Evolutionary conservation across 2,329 filamentous ascomycete genomes (phyloP).

Genomic region (Exophiala xenobiotica): DNA sequence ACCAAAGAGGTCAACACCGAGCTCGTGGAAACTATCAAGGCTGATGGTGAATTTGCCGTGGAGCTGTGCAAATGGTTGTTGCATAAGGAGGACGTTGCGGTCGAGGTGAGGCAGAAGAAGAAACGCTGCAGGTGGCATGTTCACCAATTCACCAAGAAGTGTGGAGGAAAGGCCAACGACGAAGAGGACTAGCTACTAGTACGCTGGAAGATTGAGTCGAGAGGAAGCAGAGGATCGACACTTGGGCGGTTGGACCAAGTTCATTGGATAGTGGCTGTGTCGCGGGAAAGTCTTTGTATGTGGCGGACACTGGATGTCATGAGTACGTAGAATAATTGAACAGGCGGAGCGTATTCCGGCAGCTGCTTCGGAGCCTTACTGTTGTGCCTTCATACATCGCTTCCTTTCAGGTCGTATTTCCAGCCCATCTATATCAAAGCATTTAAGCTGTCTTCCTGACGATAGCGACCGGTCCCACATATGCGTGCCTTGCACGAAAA

Average conservation of each 20-base stretch:
- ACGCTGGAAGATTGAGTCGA: background rate
- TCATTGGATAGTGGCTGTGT: background rate
- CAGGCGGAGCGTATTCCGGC: too few relatives aligned
- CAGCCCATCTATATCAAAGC: too few relatives aligned
- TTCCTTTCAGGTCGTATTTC: too few relatives aligned
- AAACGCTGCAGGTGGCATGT: slow-evolving; percentile 1
- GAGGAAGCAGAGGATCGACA: background rate
- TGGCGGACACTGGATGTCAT: too few relatives aligned
- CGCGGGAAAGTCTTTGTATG: background rate
- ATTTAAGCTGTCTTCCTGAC: too few relatives aligned
- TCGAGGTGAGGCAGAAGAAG: background rate
- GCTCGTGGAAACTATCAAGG: background rate
- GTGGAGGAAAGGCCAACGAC: background rate
- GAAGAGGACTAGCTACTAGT: background rate
- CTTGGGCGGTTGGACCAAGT: too few relatives aligned
- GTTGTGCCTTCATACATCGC: too few relatives aligned
- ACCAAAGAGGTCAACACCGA: background rate
- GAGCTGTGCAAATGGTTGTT: background rate
- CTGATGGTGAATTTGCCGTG: background rate
- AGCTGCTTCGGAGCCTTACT: too few relatives aligned
- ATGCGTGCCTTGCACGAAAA: slow-evolving; percentile 28
- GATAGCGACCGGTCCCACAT: slow-evolving; percentile 33
- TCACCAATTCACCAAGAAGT: background rate
- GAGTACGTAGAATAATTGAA: too few relatives aligned
- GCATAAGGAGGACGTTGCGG: background rate